phyloP scores from a whole-genome alignment of 257 asterid genomes.

The Nicotiana tabacum region DNA sequence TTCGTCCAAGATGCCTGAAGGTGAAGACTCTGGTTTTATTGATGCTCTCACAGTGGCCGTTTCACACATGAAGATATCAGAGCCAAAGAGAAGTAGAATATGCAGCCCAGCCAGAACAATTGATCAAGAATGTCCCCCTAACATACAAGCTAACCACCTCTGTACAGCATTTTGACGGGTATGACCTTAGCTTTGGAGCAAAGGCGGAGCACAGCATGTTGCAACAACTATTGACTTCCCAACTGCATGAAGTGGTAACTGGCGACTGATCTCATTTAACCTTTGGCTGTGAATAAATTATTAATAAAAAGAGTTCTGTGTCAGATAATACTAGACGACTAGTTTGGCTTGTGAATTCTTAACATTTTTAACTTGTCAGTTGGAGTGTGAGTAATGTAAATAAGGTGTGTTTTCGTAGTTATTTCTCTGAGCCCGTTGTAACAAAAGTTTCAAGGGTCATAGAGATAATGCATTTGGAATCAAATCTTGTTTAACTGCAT shows the following conservation, averaged over 20 bases:
- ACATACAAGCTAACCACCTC: constrained; percentile 60
- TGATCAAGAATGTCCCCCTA: constrained; percentile 58
- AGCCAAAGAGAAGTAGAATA: constrained; percentile 71
- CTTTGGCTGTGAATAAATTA: constrained; percentile 4
- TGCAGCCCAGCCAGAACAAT: constrained; percentile 55
- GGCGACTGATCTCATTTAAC: background rate
- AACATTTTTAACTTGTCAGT: background rate
- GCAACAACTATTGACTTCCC: background rate
- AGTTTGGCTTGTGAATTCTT: background rate
- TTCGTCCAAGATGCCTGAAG: constrained; percentile 31
- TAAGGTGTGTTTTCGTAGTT: background rate
- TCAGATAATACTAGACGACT: background rate
- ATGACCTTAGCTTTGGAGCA: background rate
- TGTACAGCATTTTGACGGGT: constrained; percentile 70
- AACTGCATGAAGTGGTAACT: constrained; percentile 9
- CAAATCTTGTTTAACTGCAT: background rate
- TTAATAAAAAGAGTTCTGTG: background rate
- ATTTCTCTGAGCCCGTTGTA: background rate
- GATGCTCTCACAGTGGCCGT: constrained; percentile 67
- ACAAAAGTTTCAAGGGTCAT: background rate
- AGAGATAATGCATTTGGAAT: background rate
- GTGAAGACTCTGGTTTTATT: constrained; percentile 43
- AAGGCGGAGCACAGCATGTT: background rate
- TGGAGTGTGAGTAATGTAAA: background rate
- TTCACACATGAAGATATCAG: constrained; percentile 63